Evolutionary conservation across 768 basidiomycete genomes (phyloP).

Genomic region (Mycena rebaudengoi): DNA sequence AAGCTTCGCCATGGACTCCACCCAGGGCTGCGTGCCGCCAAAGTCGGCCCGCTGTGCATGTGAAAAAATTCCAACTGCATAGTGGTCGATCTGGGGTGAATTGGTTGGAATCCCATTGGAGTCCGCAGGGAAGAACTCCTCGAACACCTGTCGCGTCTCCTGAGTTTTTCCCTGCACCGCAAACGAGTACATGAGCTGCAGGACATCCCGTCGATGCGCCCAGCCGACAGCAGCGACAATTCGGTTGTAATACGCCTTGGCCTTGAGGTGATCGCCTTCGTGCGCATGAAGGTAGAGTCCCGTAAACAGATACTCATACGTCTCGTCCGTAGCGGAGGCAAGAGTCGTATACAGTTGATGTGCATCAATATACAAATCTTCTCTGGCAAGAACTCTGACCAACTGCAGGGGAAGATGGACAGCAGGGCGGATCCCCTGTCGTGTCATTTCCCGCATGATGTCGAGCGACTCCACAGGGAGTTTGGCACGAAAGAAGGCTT

Average conservation of each 20-base stretch:
- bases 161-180: conserved; percentile 54
- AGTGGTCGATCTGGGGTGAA: conserved; percentile 59
- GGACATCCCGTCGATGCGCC: conserved; percentile 39
- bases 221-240: conserved; percentile 42
- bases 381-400: conserved; percentile 53
- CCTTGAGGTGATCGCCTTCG: conserved; percentile 55
- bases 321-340: conserved; percentile 1
- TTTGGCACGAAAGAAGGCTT: conserved; percentile 43
- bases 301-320: conserved; percentile 42
- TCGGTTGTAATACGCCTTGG: conserved; percentile 52
- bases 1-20: conserved; percentile 57
- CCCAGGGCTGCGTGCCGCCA: conserved; percentile 61
- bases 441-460: conserved; percentile 50
- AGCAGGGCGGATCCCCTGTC: conserved; percentile 41
- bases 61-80: conserved; percentile 64
- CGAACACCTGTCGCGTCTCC: conserved; percentile 58
- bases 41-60: conserved; percentile 56
- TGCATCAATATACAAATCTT: conserved; percentile 49
- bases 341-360: conserved; percentile 51
- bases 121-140: conserved; percentile 58
- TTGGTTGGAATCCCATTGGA: conserved; percentile 37
- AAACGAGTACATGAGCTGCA: conserved; percentile 64
- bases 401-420: conserved; percentile 42
- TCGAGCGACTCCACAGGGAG: conserved; percentile 47
- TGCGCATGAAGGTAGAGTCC: conserved; percentile 64